phyloP scores from a whole-genome alignment of 306 rosid genomes.

The Comarum palustre region DNA sequence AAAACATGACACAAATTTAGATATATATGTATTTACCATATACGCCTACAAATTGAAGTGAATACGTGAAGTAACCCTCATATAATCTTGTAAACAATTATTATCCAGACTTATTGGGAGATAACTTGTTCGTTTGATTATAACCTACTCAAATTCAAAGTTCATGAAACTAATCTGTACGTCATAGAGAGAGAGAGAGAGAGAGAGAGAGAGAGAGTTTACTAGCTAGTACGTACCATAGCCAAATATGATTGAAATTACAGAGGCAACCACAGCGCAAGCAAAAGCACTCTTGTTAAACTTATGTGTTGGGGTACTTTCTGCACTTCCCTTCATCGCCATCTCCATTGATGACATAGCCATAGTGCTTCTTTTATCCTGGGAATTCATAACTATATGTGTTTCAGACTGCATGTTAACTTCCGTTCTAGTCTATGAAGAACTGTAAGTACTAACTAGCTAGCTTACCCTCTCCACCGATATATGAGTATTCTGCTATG shows the following conservation, averaged over 20 bases:
- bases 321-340: slow-evolving; percentile 22
- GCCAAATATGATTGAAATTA: slow-evolving; percentile 55
- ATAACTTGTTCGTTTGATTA: no score
- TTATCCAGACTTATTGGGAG: no score
- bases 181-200: no score
- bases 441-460: not conserved
- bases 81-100: no score
- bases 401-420: not conserved
- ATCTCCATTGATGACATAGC: not conserved
- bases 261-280: slow-evolving; percentile 51
- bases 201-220: no score
- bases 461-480: not conserved
- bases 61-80: no score
- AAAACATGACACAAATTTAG: not conserved
- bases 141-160: no score
- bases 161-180: no score
- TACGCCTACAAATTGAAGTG: not conserved
- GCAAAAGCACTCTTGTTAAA: slow-evolving; percentile 54
- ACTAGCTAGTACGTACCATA: no score
- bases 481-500: not conserved
- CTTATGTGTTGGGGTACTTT: slow-evolving; percentile 1
- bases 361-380: no score
- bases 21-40: not conserved
- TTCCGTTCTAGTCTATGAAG: not conserved
- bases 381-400: not conserved